Percentiles rank a stretch among this genome's conserved stretches.
phyloP scores from a whole-genome alignment of 345 rosid species.

The Euphorbia pulcherrima region DNA sequence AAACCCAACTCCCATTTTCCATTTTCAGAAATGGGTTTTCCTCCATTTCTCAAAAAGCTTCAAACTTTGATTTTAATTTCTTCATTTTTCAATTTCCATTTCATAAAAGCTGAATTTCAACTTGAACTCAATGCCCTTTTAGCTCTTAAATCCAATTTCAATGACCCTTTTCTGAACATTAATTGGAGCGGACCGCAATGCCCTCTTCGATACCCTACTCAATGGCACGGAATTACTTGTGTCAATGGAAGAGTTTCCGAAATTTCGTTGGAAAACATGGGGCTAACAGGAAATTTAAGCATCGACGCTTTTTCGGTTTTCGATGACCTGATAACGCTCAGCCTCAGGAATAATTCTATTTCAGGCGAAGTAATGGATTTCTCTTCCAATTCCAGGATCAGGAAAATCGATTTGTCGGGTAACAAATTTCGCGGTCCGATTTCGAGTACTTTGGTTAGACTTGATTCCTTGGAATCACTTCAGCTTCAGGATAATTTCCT shows the following conservation, averaged over 20 bases:
- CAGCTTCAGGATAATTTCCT: conserved; percentile 44
- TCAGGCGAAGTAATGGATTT: conserved; percentile 43
- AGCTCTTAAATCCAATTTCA: conserved; percentile 35
- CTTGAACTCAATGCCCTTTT: conserved; percentile 35
- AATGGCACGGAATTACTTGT: conserved; percentile 43
- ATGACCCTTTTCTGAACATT: conserved; percentile 30
- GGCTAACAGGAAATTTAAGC: conserved; percentile 25
- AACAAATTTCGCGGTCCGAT: conserved; percentile 38
- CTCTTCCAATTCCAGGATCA: conserved; percentile 33
- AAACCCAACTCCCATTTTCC: not conserved
- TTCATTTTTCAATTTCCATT: not conserved
- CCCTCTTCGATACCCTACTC: conserved; percentile 17
- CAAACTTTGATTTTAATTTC: conserved; percentile 11
- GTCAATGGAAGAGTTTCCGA: conserved; percentile 27
- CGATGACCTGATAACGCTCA: conserved; percentile 33
- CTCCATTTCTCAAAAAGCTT: conserved; percentile 7
- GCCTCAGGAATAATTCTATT: conserved; percentile 39
- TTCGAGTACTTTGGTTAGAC: conserved; percentile 23
- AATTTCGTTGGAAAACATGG: conserved; percentile 32
- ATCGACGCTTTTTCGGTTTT: conserved; percentile 25
- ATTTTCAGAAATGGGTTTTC: conserved; percentile 18
- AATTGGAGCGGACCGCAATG: conserved; percentile 50
- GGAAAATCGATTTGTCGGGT: conserved; percentile 33
- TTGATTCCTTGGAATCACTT: conserved; percentile 27
- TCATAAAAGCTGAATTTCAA: not conserved